Conservation (phyloP, 352 stramenopile species). For the Thraustotheca clavata region DNA sequence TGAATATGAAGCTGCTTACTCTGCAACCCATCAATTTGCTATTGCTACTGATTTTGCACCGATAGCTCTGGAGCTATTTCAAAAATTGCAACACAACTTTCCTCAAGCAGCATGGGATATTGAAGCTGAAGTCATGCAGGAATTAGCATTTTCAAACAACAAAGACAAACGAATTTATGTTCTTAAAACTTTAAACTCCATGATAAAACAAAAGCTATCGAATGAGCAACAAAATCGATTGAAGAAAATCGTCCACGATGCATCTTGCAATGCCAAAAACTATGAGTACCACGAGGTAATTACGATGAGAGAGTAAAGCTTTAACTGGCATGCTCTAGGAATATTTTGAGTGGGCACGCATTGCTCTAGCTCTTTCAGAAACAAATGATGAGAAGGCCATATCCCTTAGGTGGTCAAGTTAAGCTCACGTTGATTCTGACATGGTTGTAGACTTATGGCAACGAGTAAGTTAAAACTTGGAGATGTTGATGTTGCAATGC, state of each 20-base stretch:
- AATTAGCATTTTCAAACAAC: conserved; percentile 10
- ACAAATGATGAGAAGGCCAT: neutral
- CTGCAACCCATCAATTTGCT: neutral
- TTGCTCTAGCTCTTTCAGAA: neutral
- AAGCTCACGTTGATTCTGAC: neutral
- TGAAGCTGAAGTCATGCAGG: conserved; percentile 2
- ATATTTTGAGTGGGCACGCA: conserved; percentile 1
- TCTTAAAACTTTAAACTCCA: neutral
- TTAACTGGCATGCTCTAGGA: neutral
- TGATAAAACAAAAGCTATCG: neutral
- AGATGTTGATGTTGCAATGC: neutral
- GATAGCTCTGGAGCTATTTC: neutral
- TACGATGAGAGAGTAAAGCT: neutral
- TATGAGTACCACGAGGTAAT: conserved; percentile 10
- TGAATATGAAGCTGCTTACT: neutral
- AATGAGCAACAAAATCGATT: conserved; percentile 2
- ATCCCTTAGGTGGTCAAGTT: conserved; percentile 4
- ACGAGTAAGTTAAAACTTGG: neutral
- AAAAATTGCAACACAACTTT: conserved; percentile 16
- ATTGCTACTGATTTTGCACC: neutral
- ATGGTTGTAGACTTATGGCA: conserved; percentile 10
- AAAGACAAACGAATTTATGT: neutral
- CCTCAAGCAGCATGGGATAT: neutral
- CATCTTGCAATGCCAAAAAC: conserved; percentile 18
- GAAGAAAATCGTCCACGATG: conserved; percentile 18